Evolutionary conservation across 179 eudicot species (phyloP), one percentile per base, ranked within the genome.

Genomic region (Spinacia oleracea): DNA sequence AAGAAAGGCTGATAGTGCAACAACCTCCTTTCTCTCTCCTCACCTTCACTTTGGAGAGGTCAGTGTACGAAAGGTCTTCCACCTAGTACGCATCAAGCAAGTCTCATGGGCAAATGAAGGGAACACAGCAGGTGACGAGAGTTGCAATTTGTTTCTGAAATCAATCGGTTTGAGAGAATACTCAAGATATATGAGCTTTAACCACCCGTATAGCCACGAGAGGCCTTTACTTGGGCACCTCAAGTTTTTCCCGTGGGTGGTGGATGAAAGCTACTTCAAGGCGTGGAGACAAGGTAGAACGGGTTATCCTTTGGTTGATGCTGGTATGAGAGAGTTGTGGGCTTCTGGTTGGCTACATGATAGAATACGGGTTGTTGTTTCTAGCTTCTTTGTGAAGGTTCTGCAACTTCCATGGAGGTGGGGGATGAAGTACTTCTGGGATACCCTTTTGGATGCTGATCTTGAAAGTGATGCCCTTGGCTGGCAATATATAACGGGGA

Each of bases 371-470:
- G 98, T 96, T n/a, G 99, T 96, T 29, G 99, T 96, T 12, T 86
- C 99, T 18, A 93, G 99, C 80, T 96, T 96, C 91, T 96, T 94
- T 86, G 99, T 96, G 74, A 96, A 96, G 85, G 97, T 96, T 85
- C 85, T 96, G 72, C 99, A 93, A 86, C 90, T 96, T 66, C 99
- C 99, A 0, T 96, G 99, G 99, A 88, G 92, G 83, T 96, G 98
- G 99, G 99, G 99, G 12, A 92, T 96, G 98, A 96, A 96, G 73
- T 96, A 96, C 78, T 96, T 96, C 79, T 96, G 98, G 99, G 99
- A 96, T 82, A 96, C 99, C 34, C 86, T 96, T 21, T 85, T 96
- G 50, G 99, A 96, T 89, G 99, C 99, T 20, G 99, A 96, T 86
- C 96, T 96, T 79, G 98, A 96, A 81, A 93, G 99, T 66, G 99